Evolutionary conservation across 1,284 basidiomycete species (phyloP), one percentile per base, ranked within the genome.

Genomic region (Pseudozyma flocculosa): DNA sequence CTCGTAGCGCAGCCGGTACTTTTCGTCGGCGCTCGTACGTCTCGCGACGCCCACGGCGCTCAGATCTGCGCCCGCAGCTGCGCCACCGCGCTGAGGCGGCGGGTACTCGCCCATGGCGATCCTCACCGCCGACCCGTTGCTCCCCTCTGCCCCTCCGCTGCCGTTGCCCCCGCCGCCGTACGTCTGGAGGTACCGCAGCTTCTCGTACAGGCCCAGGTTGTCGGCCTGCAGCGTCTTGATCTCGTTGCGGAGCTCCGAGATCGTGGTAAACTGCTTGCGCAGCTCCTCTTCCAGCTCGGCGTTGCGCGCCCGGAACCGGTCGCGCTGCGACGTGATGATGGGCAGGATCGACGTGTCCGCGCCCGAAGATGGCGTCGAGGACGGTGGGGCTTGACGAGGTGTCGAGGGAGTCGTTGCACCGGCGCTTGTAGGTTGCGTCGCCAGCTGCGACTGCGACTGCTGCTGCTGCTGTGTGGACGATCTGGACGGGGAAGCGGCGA

Each of bases 241-340:
- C 54, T 77, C 73, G 43, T 29, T 45, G 11, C 73, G 64, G 17
- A 75, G 66, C 70, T 95, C 92, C 0, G 91, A 90, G 64, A 97
- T 92, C 46, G 87, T 85, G 60, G 92, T 89, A 80, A 90, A 94
- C 78, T 97, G 93, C 68, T 87, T 90, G 42, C 92, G 87, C 9
- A 98, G 84, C 80, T 98, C 92, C 81, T 97, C 92, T 80, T 99
- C 94, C 11, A 98, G 84, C 77, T 98, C 94, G 18, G 90, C 88
- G 75, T 97, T 97, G 17, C 94, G 85, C 75, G 92, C 89, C 45
- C 93, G 84, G 84, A 97, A 97, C 5, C 93, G 85, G 76, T 98
- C 94, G 52, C 93, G 84, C 78, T 99, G 95, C 63, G 88, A 89
- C 0, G 94, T 97, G 36, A 98, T 93, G 65, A 98, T 97, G 41